Percentiles rank a stretch among this genome's conserved stretches.
phyloP scores from a whole-genome alignment of 164 flowering plant species.

The Piper longum region DNA sequence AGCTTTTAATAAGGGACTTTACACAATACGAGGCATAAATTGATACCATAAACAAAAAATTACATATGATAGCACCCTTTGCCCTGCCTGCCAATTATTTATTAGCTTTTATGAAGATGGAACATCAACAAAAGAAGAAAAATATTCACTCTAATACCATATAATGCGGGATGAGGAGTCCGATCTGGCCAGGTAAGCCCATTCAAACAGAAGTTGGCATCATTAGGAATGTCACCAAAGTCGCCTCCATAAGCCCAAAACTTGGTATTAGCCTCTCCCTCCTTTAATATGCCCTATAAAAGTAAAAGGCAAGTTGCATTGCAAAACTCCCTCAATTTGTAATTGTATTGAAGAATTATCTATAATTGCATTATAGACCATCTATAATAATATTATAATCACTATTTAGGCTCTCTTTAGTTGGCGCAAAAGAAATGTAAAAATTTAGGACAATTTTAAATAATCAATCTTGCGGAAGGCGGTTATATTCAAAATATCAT shows the following conservation, averaged over 20 bases:
- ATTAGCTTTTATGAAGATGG: neutral
- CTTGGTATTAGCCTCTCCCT: slow-evolving; percentile 42
- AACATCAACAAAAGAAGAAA: neutral
- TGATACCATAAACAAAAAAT: neutral
- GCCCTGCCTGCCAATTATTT: neutral
- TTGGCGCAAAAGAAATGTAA: no score
- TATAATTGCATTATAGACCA: no score
- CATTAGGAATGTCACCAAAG: slow-evolving; percentile 90
- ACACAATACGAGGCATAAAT: neutral
- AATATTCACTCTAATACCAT: slow-evolving; percentile 33
- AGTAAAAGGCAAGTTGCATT: neutral
- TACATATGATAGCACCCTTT: no score
- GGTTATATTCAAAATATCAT: no score
- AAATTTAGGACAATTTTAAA: no score
- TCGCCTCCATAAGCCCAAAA: slow-evolving; percentile 99
- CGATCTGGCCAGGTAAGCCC: slow-evolving; percentile 93
- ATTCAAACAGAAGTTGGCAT: slow-evolving; percentile 81
- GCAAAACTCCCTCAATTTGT: neutral
- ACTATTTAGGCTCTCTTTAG: no score
- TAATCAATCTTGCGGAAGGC: no score
- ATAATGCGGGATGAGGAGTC: slow-evolving; percentile 82
- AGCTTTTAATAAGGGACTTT: neutral
- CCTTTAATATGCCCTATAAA: slow-evolving; percentile 59
- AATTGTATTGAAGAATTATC: no score
- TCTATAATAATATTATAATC: no score